These are phyloP conservation scores for Astragalus glycyphyllos DNA, from an alignment of 306 rosid species.

Conservation along the genomic window DNA sequence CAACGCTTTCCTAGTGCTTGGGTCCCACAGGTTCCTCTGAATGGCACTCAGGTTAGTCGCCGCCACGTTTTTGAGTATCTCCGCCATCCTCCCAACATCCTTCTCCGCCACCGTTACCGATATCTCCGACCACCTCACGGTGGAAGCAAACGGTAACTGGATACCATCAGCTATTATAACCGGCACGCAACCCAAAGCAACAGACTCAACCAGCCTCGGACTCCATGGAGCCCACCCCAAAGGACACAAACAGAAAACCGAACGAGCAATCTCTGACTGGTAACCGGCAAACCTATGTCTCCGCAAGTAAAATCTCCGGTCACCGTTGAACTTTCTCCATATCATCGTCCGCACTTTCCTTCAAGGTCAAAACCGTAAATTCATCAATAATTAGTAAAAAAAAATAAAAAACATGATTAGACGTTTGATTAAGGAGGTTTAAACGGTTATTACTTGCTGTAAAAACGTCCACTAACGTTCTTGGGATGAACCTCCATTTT, in stretches of 20 bases:
- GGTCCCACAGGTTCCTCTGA: constrained; percentile 76
- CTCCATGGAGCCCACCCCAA: constrained; percentile 99
- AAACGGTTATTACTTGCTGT: constrained; percentile 76
- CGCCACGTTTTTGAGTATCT: constrained; percentile 76
- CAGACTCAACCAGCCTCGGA: constrained; percentile 87
- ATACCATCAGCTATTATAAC: constrained; percentile 86
- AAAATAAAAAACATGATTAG: constrained; percentile 5
- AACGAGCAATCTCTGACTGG: constrained; percentile 86
- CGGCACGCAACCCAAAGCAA: constrained; percentile 87
- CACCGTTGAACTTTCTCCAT: constrained; percentile 73
- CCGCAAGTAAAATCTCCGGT: constrained; percentile 71
- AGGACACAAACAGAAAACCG: constrained; percentile 82
- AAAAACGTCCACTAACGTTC: constrained; percentile 87
- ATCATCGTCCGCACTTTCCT: constrained; percentile 83
- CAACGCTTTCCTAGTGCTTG: constrained; percentile 59
- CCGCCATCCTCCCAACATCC: constrained; percentile 70
- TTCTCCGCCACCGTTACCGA: constrained; percentile 80
- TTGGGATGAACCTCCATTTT: constrained; percentile 97
- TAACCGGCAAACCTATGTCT: constrained; percentile 83
- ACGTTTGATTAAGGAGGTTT: constrained; percentile 18
- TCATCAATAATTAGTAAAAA: not conserved
- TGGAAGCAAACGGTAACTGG: constrained; percentile 66
- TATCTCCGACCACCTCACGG: constrained; percentile 79
- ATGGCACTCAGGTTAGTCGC: constrained; percentile 69
- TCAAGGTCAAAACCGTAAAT: constrained; percentile 41